These are phyloP conservation scores for Syzygium grande DNA, from an alignment of 345 rosid species.

Conservation along the genomic window DNA sequence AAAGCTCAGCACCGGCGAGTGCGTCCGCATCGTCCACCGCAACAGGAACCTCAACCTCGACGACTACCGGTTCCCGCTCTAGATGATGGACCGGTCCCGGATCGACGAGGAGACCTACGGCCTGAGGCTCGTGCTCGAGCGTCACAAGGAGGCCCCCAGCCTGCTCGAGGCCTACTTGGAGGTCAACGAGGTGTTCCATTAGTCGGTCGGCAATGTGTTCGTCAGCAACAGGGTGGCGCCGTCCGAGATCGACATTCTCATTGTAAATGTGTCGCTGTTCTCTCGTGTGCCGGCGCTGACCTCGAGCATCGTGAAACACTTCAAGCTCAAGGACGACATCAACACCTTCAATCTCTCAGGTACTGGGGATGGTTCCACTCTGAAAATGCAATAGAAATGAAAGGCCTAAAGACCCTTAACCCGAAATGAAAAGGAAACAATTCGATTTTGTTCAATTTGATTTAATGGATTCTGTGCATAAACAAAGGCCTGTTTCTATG, in stretches of 20 bases:
- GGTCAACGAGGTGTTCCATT: conserved; percentile 47
- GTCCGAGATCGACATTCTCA: conserved; percentile 45
- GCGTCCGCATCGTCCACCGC: conserved; percentile 33
- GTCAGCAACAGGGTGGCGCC: conserved; percentile 38
- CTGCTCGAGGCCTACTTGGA: conserved; percentile 35
- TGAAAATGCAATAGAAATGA: conserved; percentile 26
- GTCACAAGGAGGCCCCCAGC: conserved; percentile 39
- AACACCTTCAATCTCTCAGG: conserved; percentile 62
- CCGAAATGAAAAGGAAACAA: neutral
- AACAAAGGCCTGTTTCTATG: neutral
- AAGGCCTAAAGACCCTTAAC: conserved; percentile 24
- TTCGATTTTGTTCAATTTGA: neutral
- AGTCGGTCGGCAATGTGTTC: conserved; percentile 49
- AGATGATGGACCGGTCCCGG: conserved; percentile 54
- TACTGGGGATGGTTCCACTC: conserved; percentile 57
- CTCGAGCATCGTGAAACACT: conserved; percentile 45
- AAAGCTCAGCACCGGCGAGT: conserved; percentile 37
- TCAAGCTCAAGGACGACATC: conserved; percentile 58
- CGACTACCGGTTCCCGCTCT: conserved; percentile 53
- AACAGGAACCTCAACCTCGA: conserved; percentile 53
- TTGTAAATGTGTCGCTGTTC: conserved; percentile 58
- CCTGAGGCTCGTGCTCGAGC: conserved; percentile 41
- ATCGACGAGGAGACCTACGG: conserved; percentile 62
- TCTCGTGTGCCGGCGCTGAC: conserved; percentile 39
- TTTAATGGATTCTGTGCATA: neutral